Evolutionary conservation across 768 basidiomycete species (phyloP).

Genomic region (Sarcodon aspratus): DNA sequence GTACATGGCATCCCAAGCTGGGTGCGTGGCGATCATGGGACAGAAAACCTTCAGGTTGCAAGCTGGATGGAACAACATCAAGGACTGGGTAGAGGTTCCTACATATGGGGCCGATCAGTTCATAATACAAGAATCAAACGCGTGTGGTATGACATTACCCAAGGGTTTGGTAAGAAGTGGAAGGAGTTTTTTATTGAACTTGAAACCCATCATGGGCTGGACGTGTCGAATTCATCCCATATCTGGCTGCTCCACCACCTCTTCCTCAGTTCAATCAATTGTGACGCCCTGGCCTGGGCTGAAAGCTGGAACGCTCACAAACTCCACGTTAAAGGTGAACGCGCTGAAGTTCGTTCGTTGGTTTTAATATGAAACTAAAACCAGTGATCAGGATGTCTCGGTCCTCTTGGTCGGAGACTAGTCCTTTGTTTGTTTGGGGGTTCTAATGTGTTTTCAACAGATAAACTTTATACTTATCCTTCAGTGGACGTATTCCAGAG

Average conservation of each 20-base stretch:
- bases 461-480: too few relatives aligned
- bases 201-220: constrained; percentile 20
- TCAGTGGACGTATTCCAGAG: too few relatives aligned
- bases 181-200: constrained; percentile 38
- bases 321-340: constrained; percentile 11
- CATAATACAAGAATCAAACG: constrained; percentile 29
- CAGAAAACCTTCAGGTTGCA: constrained; percentile 16
- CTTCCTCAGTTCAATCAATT: constrained; percentile 21
- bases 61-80: constrained; percentile 10
- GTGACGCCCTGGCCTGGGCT: constrained; percentile 20
- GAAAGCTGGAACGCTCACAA: constrained; percentile 25
- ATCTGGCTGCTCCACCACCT: constrained; percentile 30
- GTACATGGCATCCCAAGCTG: constrained; percentile 13
- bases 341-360: too few relatives aligned
- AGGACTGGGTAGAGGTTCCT: constrained; percentile 13
- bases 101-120: constrained; percentile 19
- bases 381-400: too few relatives aligned
- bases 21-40: constrained; percentile 19
- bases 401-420: too few relatives aligned
- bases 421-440: too few relatives aligned
- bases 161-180: constrained; percentile 15
- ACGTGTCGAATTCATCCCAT: constrained; percentile 15
- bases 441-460: too few relatives aligned
- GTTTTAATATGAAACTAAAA: too few relatives aligned
- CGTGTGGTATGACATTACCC: constrained; percentile 27